Conservation (phyloP, 495 filamentous ascomycete genomes). For the Talaromyces ruber region DNA sequence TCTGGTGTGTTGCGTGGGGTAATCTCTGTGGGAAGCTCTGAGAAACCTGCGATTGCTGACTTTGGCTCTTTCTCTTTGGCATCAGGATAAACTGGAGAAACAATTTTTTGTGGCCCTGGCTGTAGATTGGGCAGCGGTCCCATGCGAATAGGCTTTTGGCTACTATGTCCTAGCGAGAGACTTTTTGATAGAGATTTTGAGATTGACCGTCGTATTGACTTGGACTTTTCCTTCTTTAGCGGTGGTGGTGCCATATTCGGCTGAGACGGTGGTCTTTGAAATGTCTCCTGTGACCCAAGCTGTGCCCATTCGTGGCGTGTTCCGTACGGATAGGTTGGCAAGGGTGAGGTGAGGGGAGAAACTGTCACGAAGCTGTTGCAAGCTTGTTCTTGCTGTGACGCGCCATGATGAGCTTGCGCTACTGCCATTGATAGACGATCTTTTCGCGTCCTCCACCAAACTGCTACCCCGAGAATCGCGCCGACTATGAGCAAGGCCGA, state of each 20-base stretch:
- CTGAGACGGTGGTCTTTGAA: slow-evolving; percentile 1
- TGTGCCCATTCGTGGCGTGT: slow-evolving; percentile 3
- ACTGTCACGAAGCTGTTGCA: slow-evolving; percentile 5
- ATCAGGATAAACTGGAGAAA: slow-evolving; percentile 2
- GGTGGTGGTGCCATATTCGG: neutral
- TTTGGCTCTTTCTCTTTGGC: slow-evolving; percentile 25
- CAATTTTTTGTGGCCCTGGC: neutral
- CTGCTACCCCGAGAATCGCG: slow-evolving; percentile 23
- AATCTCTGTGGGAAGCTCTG: slow-evolving; percentile 32
- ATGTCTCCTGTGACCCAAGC: slow-evolving; percentile 2
- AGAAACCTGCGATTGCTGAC: slow-evolving; percentile 31
- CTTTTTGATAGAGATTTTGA: slow-evolving; percentile 6
- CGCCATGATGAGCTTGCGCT: slow-evolving; percentile 14
- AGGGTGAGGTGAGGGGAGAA: neutral
- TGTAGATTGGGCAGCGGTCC: neutral
- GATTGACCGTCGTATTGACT: slow-evolving; percentile 5
- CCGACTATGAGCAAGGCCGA: slow-evolving; percentile 29
- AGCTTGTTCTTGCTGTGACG: neutral
- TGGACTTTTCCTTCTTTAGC: slow-evolving; percentile 4
- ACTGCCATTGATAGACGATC: slow-evolving; percentile 25
- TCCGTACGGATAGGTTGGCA: slow-evolving; percentile 5
- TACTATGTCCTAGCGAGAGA: neutral
- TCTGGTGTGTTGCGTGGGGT: slow-evolving; percentile 36
- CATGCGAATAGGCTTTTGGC: neutral
- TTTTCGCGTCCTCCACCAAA: slow-evolving; percentile 34